Evolutionary conservation across 257 asterid genomes (phyloP), one percentile per base, ranked within the genome.

Genomic region (Fraxinus americana): DNA sequence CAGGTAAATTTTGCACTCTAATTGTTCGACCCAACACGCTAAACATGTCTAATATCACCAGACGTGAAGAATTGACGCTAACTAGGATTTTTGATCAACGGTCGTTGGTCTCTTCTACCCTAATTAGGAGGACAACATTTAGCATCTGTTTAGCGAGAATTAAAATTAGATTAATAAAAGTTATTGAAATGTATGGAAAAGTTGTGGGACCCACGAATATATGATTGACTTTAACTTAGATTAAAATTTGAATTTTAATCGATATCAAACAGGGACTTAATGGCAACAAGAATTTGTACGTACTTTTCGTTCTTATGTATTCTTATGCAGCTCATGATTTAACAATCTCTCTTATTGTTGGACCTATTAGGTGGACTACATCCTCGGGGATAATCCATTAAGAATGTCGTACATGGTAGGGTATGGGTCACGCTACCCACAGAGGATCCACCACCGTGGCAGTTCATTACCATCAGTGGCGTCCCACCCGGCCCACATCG

Each of bases 361-460:
- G 73, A 76, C 67, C 61, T 57, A 70, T 23, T 71, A 92, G 97
- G 98, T 93, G 87, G 97, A 93, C 84, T 93, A 93, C 82, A 91
- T 93, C 66, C 91, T 93, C 3, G 97, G 98, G 29, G 97, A 91
- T 25, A 93, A 93, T 87, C 98, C 98, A 17, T 23, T 90, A 80
- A 59, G 94, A 85, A 91, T 90, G 88, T 93, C 97, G 16, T 93
- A 91, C 86, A 91, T 93, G 98, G 98, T 93, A 71, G 98, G 98
- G 63, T 93, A 90, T 19, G 97, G 98, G 1, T 45, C 86, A 23
- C 95, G 52, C 38, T 92, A 86, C 71, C 98, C 98, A 0, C 81
- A 74, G 71, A 87, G 97, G 86, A 92, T 92, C 69, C 98, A 92
- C 79, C 98, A 92, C 75, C 81, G 97, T 68, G 98, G 80, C 8